These are phyloP conservation scores for Pseudonectria foliicola DNA, from an alignment of 2,329 filamentous ascomycete genomes.

Conservation along the genomic window DNA sequence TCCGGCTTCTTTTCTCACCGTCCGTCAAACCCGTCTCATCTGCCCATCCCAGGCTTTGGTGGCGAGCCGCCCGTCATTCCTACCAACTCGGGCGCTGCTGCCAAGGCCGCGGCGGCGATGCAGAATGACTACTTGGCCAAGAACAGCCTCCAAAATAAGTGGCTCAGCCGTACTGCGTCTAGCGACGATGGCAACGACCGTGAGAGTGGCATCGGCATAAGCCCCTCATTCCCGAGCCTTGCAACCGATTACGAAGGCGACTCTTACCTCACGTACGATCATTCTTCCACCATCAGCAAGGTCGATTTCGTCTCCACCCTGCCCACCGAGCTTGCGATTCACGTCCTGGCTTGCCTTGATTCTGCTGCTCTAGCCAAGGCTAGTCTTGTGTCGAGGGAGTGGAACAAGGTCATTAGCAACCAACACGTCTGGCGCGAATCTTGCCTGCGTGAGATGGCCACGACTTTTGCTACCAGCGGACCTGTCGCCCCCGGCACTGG, in stretches of 20 bases:
- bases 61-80: constrained; percentile 55
- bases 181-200: constrained; percentile 47
- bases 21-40: constrained; percentile 22
- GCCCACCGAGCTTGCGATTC: constrained; percentile 52
- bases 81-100: constrained; percentile 51
- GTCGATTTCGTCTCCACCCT: constrained; percentile 52
- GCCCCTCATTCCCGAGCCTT: constrained; percentile 37
- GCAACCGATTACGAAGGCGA: constrained; percentile 30
- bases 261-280: constrained; percentile 22
- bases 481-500: constrained; percentile 47
- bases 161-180: constrained; percentile 30
- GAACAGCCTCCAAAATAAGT: constrained; percentile 32
- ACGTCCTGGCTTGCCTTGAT: constrained; percentile 51
- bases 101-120: constrained; percentile 53
- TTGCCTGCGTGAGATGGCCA: constrained; percentile 54
- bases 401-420: constrained; percentile 41
- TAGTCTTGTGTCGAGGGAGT: constrained; percentile 42
- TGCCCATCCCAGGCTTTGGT: constrained; percentile 42
- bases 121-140: constrained; percentile 45
- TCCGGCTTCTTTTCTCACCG: constrained; percentile 15
- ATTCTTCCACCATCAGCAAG: constrained; percentile 39
- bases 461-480: constrained; percentile 51
- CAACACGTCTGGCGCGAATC: constrained; percentile 59
- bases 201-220: constrained; percentile 59
- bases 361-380: constrained; percentile 42